phyloP scores from a whole-genome alignment of 345 rosid genomes.

The Populus pruinosa region DNA sequence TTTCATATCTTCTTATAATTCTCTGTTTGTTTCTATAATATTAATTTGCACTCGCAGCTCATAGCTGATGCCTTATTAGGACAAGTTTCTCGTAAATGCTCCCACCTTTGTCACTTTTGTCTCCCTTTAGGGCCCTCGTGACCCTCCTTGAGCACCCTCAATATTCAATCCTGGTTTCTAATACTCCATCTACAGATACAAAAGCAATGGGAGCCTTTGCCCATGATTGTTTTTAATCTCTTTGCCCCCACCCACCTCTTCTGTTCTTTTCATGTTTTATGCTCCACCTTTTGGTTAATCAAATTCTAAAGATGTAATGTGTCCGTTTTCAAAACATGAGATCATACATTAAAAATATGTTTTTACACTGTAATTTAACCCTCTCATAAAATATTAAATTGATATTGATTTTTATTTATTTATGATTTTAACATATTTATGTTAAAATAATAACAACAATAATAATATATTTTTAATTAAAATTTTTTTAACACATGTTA shows the following conservation, averaged over 20 bases:
- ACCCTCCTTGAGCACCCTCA: not conserved
- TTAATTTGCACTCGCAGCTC: slow-evolving; percentile 26
- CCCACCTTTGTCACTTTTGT: slow-evolving; percentile 19
- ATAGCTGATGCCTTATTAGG: slow-evolving; percentile 5
- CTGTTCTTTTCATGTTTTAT: not conserved
- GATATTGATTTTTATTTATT: too few species aligned
- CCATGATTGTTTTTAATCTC: not conserved
- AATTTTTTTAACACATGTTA: too few species aligned
- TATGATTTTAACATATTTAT: too few species aligned
- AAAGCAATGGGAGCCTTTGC: not conserved
- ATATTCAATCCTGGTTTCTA: not conserved
- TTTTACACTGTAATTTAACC: too few species aligned
- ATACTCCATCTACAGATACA: too few species aligned
- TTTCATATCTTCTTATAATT: not conserved
- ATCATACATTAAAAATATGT: not conserved
- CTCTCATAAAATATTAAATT: too few species aligned
- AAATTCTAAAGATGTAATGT: not conserved
- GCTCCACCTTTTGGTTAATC: not conserved
- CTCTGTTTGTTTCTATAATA: not conserved
- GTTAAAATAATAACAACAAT: too few species aligned
- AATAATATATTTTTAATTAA: too few species aligned
- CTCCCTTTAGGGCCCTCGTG: not conserved
- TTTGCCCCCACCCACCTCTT: slow-evolving; percentile 16
- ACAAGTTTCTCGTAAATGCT: slow-evolving; percentile 19
- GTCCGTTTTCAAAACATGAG: not conserved